phyloP scores from a whole-genome alignment of 805 yeast species.

The Debaryomyces tyrocola region DNA sequence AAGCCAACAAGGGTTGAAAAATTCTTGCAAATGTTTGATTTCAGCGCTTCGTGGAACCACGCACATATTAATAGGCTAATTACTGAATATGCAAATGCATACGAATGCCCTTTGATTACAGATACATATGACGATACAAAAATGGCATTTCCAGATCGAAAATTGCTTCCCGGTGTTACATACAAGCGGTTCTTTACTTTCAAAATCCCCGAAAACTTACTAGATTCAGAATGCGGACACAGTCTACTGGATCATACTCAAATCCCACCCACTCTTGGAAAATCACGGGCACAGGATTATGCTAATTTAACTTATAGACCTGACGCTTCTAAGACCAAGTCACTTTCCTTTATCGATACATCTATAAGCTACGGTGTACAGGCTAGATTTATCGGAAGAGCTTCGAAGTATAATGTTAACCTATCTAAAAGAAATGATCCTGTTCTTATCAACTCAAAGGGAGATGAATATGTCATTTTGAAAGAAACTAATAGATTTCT shows the following conservation, averaged over 20 bases:
- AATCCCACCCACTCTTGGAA: slow-evolving; percentile 38
- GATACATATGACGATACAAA: slow-evolving; percentile 29
- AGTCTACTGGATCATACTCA: slow-evolving; percentile 29
- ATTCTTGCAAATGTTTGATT: slow-evolving; percentile 50
- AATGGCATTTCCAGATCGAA: slow-evolving; percentile 14
- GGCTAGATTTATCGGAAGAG: slow-evolving; percentile 40
- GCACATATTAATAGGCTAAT: slow-evolving; percentile 32
- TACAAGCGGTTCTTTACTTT: slow-evolving; percentile 44
- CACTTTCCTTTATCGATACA: slow-evolving; percentile 27
- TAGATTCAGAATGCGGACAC: slow-evolving; percentile 41
- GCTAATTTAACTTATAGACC: slow-evolving; percentile 6
- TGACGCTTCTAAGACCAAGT: slow-evolving; percentile 16
- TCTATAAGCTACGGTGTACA: slow-evolving; percentile 31
- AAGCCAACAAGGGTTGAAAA: slow-evolving; percentile 21
- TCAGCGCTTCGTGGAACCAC: slow-evolving; percentile 51
- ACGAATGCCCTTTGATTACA: slow-evolving; percentile 11
- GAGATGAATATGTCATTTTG: slow-evolving; percentile 41
- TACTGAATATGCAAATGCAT: slow-evolving; percentile 18
- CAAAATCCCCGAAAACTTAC: slow-evolving; percentile 34
- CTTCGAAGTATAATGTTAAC: slow-evolving; percentile 29
- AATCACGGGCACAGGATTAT: slow-evolving; percentile 13
- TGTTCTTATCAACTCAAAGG: slow-evolving; percentile 29
- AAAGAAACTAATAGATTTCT: slow-evolving; percentile 26
- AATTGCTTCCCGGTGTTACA: slow-evolving; percentile 17
- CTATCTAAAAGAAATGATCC: slow-evolving; percentile 16